Evolutionary conservation across 1,284 basidiomycete genomes (phyloP), one percentile per base, ranked within the genome.

Genomic region (Ceratobasidium sp.): DNA sequence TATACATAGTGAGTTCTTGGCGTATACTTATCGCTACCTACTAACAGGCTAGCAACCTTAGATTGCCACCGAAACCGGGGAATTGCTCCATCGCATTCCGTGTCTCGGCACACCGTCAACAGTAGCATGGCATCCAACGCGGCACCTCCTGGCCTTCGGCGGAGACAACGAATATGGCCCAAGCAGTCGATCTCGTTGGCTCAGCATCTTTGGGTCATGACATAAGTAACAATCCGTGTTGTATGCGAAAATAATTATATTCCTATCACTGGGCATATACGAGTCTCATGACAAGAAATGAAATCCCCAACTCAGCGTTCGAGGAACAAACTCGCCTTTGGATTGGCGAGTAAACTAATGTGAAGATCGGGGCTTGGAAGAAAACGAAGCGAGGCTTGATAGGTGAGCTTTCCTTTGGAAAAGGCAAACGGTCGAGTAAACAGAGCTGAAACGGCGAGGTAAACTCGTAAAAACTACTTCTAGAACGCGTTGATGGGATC

Each of bases 141-240:
- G 72, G 10, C 60, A 75, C 42, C 51, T 75, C 3, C 20, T 75
- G 20, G 72, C 72, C 1, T 64, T 75, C 18, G 72, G 72, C 12
- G 72, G 72, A 15, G 72, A 75, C 61, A 75, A 75, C 23, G 72
- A 75, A 64, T 75, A 39, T 49, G 60, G 60, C 26, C 71, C 71
- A 49, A 49, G n/a, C n/a, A 75, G 72, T 42, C 72, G 72, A 44
- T 60, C 58, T n/a, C 60, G 72, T 23, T 75, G 72, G 72, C 60
- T 75, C 7, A 64, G 72, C 28, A 75, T 75, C n/a, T 75, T 75
- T 64, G 72, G 72, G 12, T 75, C 72, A n/a, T 75, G 26, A 55
- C n/a, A 53, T 28, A 0, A 15, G 60, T 61, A 18, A 13, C 39
- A 10, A 13, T 46, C 26, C 42, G 56, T 63, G 55, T 23, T 26